Evolutionary conservation across 352 stramenopile genomes (phyloP), one percentile per base, ranked within the genome.

Genomic region (Ochromonadaceae sp.): DNA sequence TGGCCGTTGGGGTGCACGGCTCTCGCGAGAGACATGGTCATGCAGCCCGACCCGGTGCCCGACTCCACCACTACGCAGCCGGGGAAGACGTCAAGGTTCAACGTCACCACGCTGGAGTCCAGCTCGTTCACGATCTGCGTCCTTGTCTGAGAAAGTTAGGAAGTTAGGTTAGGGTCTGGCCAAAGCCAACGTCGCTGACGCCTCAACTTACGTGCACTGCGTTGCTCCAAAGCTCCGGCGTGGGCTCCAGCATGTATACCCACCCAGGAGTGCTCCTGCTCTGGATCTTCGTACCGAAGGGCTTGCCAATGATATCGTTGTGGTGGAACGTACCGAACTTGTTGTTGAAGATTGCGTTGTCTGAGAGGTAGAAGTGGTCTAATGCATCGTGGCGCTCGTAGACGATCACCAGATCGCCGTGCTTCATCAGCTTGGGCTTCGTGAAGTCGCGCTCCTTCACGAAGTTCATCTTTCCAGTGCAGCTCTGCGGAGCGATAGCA

Each of bases 91-190:
- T 76, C 67, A 2, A 80, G 46, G 12, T 72, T 57, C 48, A 79
- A 73, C 22, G 86, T 77, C 3, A 84, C 68, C 57, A 88, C 88
- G 65, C 90, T 88, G 5, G 88, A 83, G 57, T 81, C 76, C 65
- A 97, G 74, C 67, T 91, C 74, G 7, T 93, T 95, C 25, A 98
- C 89, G 74, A 98, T 98, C 76, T 98, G 92, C 31, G 92, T 98
- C 60, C 92, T 80, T 68, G 86, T 78, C 71, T 73, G 22, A 85
- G 60, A 40, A 65, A 76, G 12, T 59, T 20, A 62, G 25, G 14
- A 26, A 59, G 52, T 12, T 12, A 53, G 44, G 31, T n/a, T 10
- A 9, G 10, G 26, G n/a, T 31, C 52, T 25, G 10, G 9, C 10
- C 10, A 26, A 14, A 20, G 44, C 12, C 31, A 14, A 48, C 15